Evolutionary conservation across 768 basidiomycete genomes (phyloP), one percentile per base, ranked within the genome.

Genomic region (Grammothele lineata): DNA sequence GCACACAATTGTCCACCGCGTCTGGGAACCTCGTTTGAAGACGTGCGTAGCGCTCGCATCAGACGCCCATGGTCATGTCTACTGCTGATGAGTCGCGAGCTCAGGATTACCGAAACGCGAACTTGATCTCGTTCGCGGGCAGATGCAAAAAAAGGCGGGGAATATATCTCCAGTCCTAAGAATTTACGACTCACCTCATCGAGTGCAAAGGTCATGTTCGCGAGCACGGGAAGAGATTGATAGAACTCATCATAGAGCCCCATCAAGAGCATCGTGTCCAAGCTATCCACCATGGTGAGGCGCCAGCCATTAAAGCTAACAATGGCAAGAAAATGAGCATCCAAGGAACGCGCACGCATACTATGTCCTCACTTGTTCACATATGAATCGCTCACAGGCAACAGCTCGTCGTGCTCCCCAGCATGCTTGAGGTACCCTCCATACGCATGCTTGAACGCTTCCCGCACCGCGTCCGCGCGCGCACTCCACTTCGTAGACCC

Each of bases 261-360:
- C 80, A 93, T 83, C 19, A 96, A 67, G 10, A 87, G 66, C 73
- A 94, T 83, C 0, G 89, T 90, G 58, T 93, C 91, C 3, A 94
- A 70, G 7, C 89, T 81, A 61, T 94, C 92, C 44, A 87, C 77
- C 42, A 78, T 73, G 5, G 87, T 81, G 2, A 85, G 78, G 21
- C 84, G 85, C 86, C 86, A 89, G 3, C 82, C 83, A 59, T 87
- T 87, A 61, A 87, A 85, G 46, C 85, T 87, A 26, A n/a, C n/a
- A n/a, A 38, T 21, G 35, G 19, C 45, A 9, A 22, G 8, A 10
- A 19, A 27, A 6, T 15, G 15, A 10, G 22, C 5, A 15, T 10
- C 7, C 19, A 2, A 23, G 8, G 15, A 17, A 4, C 1, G 15
- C 12, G 7, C 14, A 22, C 22, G 32, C 17, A 17, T 7, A 2